Base-by-base conservation (phyloP, 768 basidiomycete genomes). In the Tylopilus plumbeoviolaceoides region DNA sequence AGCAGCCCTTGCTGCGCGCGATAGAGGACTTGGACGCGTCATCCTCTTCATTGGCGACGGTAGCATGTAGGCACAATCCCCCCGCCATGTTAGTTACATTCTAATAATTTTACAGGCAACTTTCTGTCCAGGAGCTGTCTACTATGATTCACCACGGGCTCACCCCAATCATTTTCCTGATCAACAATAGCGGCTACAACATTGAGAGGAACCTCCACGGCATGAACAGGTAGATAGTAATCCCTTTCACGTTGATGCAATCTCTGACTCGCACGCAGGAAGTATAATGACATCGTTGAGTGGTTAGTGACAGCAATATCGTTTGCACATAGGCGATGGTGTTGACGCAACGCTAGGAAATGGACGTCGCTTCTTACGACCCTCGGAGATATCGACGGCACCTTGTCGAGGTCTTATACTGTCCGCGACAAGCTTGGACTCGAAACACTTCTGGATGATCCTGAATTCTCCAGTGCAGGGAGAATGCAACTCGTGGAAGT, bases 41-140 rank as follows among this genome's bases (percentile, higher is more conserved):
- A 84, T 97, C 40, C 72, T 95, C 40, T 95, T 95, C 68, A 76
- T 90, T 4, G 93, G 94, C 7, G 90, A 92, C 60, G 91, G 91
- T 14, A 86, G 84, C 66, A 66, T 91, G 82, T 89, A 59, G 69
- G 84, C 69, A 20, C 49, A 33, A 54, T 23, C 23, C 48, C 53
- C 7, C 12, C 17, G 41, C 20, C 14, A 28, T 35, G 33, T 44
- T 46, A 4, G n/a, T 23, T 33, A 20, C 44, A 14, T 56, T 11
- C 48, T 64, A 3, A 60, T 33, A 23, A 14, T 54, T 41, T n/a
- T 17, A 7, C 50, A 88, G 85, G 43, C 89, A 91, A 72, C 70
- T 91, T 18, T 84, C 85, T 0, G 83, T 89, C 6, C 91, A 94
- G 68, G 91, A 95, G 63, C 66, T 91, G 14, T 87, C 90, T 5